A percentile compares a stretch with the other conserved stretches of the same genome.
Evolutionary conservation across 768 basidiomycete species (phyloP).

Genomic region (Trametes punicea): DNA sequence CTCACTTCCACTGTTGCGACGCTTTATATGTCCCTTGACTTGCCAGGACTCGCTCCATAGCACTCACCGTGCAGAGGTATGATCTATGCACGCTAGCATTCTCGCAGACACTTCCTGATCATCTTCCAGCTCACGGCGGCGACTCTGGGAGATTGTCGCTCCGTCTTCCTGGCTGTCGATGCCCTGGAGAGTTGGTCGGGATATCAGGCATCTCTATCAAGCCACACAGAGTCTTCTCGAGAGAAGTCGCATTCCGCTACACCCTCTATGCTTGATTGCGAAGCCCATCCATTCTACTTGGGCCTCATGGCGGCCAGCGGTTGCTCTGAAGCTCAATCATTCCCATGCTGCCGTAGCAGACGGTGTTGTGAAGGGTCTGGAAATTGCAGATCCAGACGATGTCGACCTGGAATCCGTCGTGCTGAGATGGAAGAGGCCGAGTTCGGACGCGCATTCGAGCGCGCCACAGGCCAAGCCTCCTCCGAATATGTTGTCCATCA

Average conservation of each 20-base stretch:
- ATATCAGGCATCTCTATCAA: conserved; percentile 51
- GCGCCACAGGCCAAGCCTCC: background rate
- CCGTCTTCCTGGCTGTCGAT: conserved; percentile 59
- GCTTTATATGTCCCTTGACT: conserved; percentile 18
- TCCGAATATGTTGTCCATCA: background rate
- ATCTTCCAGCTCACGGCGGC: conserved; percentile 32
- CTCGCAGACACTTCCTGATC: conserved; percentile 6
- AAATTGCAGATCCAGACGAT: background rate
- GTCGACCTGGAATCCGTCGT: background rate
- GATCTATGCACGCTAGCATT: background rate
- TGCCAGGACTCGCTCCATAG: conserved; percentile 16
- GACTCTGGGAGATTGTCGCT: conserved; percentile 35
- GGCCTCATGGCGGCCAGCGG: conserved; percentile 16
- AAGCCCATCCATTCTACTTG: conserved; percentile 19
- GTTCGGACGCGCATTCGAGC: background rate
- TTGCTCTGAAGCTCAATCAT: conserved; percentile 14
- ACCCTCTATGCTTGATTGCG: conserved; percentile 12
- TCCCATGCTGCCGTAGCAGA: conserved; percentile 1
- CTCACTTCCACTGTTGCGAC: conserved; percentile 3
- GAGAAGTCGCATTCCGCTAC: conserved; percentile 13
- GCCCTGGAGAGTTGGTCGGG: conserved; percentile 61
- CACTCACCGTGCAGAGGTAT: conserved; percentile 20
- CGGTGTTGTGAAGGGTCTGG: background rate
- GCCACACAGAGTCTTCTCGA: conserved; percentile 28
- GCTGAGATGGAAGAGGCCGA: background rate